Conservation (phyloP, 306 rosid genomes). For the Cucumis sativus region Cucumber_9930_V3 NC_026661.2:2659501-2660000, state of each 20-base stretch:
- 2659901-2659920: neutral
- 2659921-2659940: neutral
- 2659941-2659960: neutral
- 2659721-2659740: conserved; percentile 68
- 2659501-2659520: conserved; percentile 29
- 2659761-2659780: conserved; percentile 2
- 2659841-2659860: neutral
- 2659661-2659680: conserved; percentile 68
- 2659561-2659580: conserved; percentile 50
- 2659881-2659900: neutral
- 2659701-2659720: conserved; percentile 81
- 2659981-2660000: neutral
- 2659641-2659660: conserved; percentile 22
- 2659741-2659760: conserved; percentile 13
- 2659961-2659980: neutral
- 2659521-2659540: conserved; percentile 50
- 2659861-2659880: neutral
- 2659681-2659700: conserved; percentile 75
- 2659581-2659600: conserved; percentile 35
- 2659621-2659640: conserved; percentile 38
- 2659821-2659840: neutral
- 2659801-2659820: neutral
- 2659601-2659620: conserved; percentile 41
- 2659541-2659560: conserved; percentile 61
- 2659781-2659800: conserved; percentile 1